phyloP scores from a whole-genome alignment of 768 basidiomycete genomes.

The Termitomyces sp. region DNA sequence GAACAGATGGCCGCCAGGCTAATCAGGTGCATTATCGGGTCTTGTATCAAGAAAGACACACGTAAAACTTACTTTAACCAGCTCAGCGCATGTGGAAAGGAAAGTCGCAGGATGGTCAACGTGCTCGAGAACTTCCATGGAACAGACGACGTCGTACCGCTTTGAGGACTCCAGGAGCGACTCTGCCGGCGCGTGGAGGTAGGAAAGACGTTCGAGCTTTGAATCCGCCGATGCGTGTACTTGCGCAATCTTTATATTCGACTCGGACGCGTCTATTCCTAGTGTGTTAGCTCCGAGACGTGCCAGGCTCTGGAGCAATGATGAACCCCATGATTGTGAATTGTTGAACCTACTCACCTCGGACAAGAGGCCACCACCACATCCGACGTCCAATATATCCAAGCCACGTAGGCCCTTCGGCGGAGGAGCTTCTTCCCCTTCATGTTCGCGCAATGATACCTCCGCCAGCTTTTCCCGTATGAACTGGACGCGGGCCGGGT shows the following conservation, averaged over 20 bases:
- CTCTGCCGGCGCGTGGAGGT: conserved; percentile 75
- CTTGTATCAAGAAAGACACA: background rate
- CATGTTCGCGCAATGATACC: conserved; percentile 48
- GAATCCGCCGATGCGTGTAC: conserved; percentile 82
- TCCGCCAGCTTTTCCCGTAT: conserved; percentile 74
- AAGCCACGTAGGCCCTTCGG: conserved; percentile 52
- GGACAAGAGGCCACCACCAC: conserved; percentile 90
- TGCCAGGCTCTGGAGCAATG: conserved; percentile 65
- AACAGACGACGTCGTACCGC: conserved; percentile 89
- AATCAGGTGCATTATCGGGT: background rate
- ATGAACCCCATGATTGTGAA: background rate
- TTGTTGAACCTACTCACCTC: conserved; percentile 50
- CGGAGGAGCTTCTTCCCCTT: conserved; percentile 30
- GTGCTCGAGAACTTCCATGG: conserved; percentile 98
- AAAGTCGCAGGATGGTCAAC: conserved; percentile 90
- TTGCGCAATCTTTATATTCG: conserved; percentile 83
- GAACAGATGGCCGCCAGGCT: conserved; percentile 97
- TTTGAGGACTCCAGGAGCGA: conserved; percentile 57
- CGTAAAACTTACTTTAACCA: conserved; percentile 69
- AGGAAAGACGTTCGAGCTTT: conserved; percentile 43
- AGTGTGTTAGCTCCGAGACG: conserved; percentile 84
- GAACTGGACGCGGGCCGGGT: conserved; percentile 83
- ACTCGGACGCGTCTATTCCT: conserved; percentile 88
- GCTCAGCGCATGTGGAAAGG: conserved; percentile 72
- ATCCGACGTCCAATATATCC: conserved; percentile 87